Evolutionary conservation across 208 protist genomes (phyloP), one percentile per base, ranked within the genome.

Genomic region (Acanthamoeba quina): DNA sequence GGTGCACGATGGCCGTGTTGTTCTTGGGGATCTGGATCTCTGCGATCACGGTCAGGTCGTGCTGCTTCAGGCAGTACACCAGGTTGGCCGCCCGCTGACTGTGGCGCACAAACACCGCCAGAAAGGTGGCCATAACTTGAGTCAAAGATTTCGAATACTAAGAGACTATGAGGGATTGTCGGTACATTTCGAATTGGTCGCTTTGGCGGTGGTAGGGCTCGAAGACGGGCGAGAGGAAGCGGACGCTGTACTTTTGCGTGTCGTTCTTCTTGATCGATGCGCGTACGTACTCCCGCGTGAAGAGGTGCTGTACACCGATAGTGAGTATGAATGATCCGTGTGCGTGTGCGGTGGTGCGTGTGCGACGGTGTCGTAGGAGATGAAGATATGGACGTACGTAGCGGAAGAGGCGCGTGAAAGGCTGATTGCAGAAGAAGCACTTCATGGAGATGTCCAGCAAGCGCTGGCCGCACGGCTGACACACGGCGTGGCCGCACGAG

Each of bases 21-120:
- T 78, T 34, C 37, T 78, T 78, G 68, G 68, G 68, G 11, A 78
- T 34, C 34, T 21, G 29, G 15, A 78, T 47, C 37, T 78, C 68
- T 1, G 68, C 68, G 34, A 78, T 34, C 2, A 78, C 37, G 0
- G 68, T 78, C 68, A 78, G 68, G 31, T 47, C 34, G 6, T 78
- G 24, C 68, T 78, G 68, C 68, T 78, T 78, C 68, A 78, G 37
- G 31, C 68, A 78, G 68, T 78, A 78, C 68, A 78, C 68, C 29
- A 78, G 68, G 68, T 78, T 78, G 29, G 68, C 68, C 68, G 68
- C 68, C 37, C 68, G 68, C 21, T 78, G 68, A 19, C 68, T 78
- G 68, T 66, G 17, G 17, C 3, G 24, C 52, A 56, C 52, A 56
- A 56, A 56, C 5, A 56, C 21, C 56, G 56, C 56, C 66, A 54